Percentiles rank a stretch among this genome's conserved stretches.
Evolutionary conservation across 2,329 filamentous ascomycete genomes (phyloP).

Genomic region (Aspergillus versicolor): DNA sequence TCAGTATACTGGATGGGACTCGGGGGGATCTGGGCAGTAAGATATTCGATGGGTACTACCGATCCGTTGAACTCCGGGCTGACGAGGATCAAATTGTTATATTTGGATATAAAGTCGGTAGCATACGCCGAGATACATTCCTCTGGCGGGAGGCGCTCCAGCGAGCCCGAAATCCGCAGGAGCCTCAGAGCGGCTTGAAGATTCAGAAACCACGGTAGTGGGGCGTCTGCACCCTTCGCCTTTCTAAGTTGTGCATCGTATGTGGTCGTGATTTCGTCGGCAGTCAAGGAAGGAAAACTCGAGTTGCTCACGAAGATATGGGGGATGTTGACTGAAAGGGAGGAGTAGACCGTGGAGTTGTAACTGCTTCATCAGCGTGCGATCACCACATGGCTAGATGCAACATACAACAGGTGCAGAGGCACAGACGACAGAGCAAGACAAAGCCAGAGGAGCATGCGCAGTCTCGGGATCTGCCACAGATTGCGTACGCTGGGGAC

Average conservation of each 20-base stretch:
- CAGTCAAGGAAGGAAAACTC: not conserved
- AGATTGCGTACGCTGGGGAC: conserved; percentile 35
- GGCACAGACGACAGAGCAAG: conserved; percentile 15
- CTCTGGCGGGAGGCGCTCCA: not conserved
- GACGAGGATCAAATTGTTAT: conserved; percentile 15
- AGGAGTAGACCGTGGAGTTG: not conserved
- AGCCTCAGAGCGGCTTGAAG: not conserved
- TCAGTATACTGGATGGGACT: not conserved
- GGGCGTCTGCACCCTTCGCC: fast-evolving
- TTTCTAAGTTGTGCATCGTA: too few relatives aligned
- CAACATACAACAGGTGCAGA: conserved; percentile 15
- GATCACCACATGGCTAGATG: too few relatives aligned
- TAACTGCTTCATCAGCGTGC: not conserved
- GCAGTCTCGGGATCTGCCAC: conserved; percentile 30
- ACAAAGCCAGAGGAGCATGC: conserved; percentile 13
- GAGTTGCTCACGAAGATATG: not conserved
- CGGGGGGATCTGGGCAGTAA: not conserved
- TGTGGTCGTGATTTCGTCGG: too few relatives aligned
- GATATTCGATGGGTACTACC: not conserved
- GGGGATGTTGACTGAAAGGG: not conserved
- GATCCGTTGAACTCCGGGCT: not conserved
- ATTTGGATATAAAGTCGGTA: conserved; percentile 13
- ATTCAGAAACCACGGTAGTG: too few relatives aligned
- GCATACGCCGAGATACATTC: conserved; percentile 19
- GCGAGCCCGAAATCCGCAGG: not conserved